Evolutionary conservation across 2,329 filamentous ascomycete genomes (phyloP).

Genomic region (Verticillium dahliae): DNA sequence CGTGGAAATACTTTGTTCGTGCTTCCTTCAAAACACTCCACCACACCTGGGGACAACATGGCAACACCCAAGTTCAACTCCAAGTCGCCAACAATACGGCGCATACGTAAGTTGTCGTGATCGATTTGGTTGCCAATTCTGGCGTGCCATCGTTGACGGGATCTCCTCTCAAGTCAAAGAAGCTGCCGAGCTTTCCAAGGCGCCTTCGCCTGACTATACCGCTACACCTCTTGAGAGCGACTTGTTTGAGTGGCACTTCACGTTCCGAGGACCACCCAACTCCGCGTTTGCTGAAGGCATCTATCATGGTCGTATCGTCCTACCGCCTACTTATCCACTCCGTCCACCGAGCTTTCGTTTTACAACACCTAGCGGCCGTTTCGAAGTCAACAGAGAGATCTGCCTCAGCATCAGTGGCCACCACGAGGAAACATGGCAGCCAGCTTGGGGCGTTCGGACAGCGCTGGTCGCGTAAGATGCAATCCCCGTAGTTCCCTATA

Average conservation of each 20-base stretch:
- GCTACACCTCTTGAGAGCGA: constrained; percentile 81
- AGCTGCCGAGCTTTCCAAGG: constrained; percentile 74
- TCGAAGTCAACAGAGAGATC: constrained; percentile 95
- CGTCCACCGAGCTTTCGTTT: constrained; percentile 95
- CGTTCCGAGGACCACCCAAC: constrained; percentile 78
- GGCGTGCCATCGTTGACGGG: background rate
- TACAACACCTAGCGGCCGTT: constrained; percentile 82
- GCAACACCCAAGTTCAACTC: constrained; percentile 52
- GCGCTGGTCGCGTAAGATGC: constrained; percentile 59
- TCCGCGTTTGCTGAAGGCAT: constrained; percentile 75
- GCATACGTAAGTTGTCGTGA: constrained; percentile 56
- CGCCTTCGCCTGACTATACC: constrained; percentile 78
- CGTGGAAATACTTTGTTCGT: background rate
- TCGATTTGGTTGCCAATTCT: constrained; percentile 5
- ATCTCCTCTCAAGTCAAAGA: constrained; percentile 62
- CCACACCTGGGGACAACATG: constrained; percentile 19
- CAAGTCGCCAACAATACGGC: constrained; percentile 77
- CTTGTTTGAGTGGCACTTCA: constrained; percentile 99
- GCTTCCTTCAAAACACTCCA: background rate
- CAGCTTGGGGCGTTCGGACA: constrained; percentile 92
- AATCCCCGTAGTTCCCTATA: background rate
- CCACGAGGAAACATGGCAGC: constrained; percentile 98
- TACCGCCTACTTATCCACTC: constrained; percentile 84
- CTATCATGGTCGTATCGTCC: constrained; percentile 91
- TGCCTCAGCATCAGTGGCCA: constrained; percentile 90